Evolutionary conservation across 2,329 filamentous ascomycete species (phyloP).

Genomic region (Capronia coronata): DNA sequence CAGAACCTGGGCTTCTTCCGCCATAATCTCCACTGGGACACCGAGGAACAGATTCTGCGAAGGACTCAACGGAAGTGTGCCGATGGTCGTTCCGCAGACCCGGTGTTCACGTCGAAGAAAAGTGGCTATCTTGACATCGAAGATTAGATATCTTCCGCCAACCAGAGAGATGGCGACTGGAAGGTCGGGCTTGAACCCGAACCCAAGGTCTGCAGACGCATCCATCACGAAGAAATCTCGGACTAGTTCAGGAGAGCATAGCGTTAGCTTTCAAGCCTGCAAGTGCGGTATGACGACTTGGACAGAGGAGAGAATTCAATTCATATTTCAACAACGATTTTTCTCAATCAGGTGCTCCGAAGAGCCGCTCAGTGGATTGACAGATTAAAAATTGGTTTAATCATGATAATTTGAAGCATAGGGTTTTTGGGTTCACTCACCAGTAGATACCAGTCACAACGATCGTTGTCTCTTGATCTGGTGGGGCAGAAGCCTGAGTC

Average conservation of each 20-base stretch:
- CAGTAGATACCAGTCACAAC: too few relatives aligned
- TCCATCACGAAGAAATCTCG: constrained; percentile 13
- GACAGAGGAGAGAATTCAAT: not conserved
- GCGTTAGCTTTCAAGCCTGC: constrained; percentile 23
- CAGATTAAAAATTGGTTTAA: constrained; percentile 63
- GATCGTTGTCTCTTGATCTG: not conserved
- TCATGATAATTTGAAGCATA: constrained; percentile 46
- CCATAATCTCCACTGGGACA: constrained; percentile 79
- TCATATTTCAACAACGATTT: constrained; percentile 44
- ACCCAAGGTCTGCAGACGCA: constrained; percentile 23
- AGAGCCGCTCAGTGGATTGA: constrained; percentile 68
- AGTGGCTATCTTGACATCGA: constrained; percentile 74
- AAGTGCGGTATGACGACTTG: constrained; percentile 22
- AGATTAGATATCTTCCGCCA: constrained; percentile 76
- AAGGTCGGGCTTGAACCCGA: constrained; percentile 37
- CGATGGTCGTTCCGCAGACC: constrained; percentile 78
- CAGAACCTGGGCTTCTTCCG: constrained; percentile 78
- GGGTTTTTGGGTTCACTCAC: not conserved
- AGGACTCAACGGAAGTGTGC: constrained; percentile 82
- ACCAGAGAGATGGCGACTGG: constrained; percentile 75
- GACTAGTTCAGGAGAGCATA: constrained; percentile 17
- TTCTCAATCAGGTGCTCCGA: constrained; percentile 42
- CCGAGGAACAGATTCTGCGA: constrained; percentile 93
- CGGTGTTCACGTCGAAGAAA: constrained; percentile 71
- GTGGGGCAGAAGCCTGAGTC: not conserved